Conservation (phyloP, 352 stramenopile genomes). For the Phytophthora aleatoria region DNA sequence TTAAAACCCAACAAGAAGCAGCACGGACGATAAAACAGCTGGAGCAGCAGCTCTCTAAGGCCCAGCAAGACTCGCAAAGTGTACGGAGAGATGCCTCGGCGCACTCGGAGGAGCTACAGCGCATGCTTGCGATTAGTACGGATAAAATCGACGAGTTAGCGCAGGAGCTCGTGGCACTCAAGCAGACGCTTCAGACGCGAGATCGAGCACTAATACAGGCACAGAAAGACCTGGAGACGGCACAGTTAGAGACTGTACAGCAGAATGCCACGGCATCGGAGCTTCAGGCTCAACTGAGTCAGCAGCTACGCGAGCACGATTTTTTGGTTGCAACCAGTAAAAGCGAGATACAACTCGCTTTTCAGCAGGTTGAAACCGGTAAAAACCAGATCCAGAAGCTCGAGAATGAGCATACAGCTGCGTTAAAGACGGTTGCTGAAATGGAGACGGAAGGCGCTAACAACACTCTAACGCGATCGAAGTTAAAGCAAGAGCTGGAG, state of each 20-base stretch:
- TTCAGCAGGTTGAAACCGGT: conserved; percentile 28
- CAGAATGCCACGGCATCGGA: conserved; percentile 44
- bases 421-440: conserved; percentile 25
- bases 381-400: conserved; percentile 44
- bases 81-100: conserved; percentile 57
- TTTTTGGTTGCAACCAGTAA: conserved; percentile 43
- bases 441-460: conserved; percentile 24
- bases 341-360: conserved; percentile 29
- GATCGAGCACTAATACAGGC: conserved; percentile 44
- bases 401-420: conserved; percentile 37
- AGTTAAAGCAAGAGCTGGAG: conserved; percentile 33
- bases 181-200: conserved; percentile 42
- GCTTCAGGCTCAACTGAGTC: conserved; percentile 33
- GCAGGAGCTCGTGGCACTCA: conserved; percentile 43
- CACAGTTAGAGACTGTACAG: conserved; percentile 53
- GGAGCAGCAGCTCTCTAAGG: conserved; percentile 50
- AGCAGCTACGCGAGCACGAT: conserved; percentile 47
- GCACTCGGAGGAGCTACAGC: conserved; percentile 48
- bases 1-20: conserved; percentile 41
- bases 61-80: conserved; percentile 54
- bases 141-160: conserved; percentile 52
- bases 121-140: conserved; percentile 41
- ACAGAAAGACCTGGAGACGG: conserved; percentile 49
- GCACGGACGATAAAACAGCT: conserved; percentile 43
- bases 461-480: conserved; percentile 20